Evolutionary conservation across 1,284 basidiomycete species (phyloP), one percentile per base, ranked within the genome.

Genomic region (Irpex sp.): DNA sequence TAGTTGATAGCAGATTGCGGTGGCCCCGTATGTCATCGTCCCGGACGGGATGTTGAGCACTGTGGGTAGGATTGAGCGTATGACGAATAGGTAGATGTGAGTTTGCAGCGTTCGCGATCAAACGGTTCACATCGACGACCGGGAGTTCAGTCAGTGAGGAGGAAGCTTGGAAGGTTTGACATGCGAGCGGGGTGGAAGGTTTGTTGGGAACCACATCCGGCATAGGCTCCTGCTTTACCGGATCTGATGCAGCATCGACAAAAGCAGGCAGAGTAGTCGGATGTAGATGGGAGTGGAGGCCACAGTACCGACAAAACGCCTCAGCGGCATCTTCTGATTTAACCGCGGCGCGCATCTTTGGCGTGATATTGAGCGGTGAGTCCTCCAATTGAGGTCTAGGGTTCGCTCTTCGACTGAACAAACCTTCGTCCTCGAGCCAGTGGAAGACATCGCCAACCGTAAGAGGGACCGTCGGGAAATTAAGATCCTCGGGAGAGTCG

Each of bases 381-480:
- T 38, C 26, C 54, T 38, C n/a, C 31, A 44, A n/a, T 60, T 9
- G 9, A 44, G 15, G 19, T 36, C 21, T 17, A 26, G 26, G 11
- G 13, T 37, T 62, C 5, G 60, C 1, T 36, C 64, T 37, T 21
- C 80, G 79, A 54, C 78, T 76, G 67, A 86, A 85, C 57, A 81
- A 76, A 4, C 79, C 81, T 65, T 81, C 77, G 52, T 83, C 81
- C 58, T 80, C 78, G 44, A 90, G 78, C 84, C 87, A 90, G 40
- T 73, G 74, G 71, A 82, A 87, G 1, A 89, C 81, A 59, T 88
- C 85, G 3, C 78, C 83, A 13, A 80, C 78, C 2, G 81, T 81
- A 49, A 89, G 73, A 7, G 73, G 64, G 26, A 78, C 73, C 37
- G 71, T 64, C 49, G 61, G 65, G 34, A 60, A 1, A 56, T 36